Evolutionary conservation across 73 alveolate genomes (phyloP), one percentile per base, ranked within the genome.

Genomic region (Breviolum minutum): DNA sequence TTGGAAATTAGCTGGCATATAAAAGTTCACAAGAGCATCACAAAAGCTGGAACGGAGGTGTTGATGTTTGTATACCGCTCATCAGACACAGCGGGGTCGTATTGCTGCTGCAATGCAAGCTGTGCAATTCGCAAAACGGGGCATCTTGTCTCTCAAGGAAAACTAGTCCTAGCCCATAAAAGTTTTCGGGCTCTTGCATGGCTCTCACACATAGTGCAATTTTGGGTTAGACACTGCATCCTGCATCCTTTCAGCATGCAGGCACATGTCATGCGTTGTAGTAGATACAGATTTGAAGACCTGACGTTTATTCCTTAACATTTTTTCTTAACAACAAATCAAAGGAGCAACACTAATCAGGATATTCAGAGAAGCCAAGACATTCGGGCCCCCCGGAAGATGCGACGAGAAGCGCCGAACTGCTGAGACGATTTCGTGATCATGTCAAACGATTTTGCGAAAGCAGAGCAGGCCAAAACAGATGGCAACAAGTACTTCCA

Each of bases 401-500:
- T 83, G 92, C 92, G 76, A 17, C 92, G n/a, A 24, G 76, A 11
- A 29, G 19, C 19, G 92, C 24, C 92, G 16, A 61, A 61, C 92
- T 83, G 71, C 76, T 61, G 76, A 62, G 92, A 60, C 22, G 90
- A 79, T 77, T 30, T 61, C 32, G 86, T 77, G 26, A 76, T 12
- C 30, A 40, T 79, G 87, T 26, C 69, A 13, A 73, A 48, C 77
- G 97, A 91, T 2, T 24, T 70, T n/a, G 83, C 93, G 22, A 74
- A 77, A 74, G 99, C 99, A 8, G 99, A 94, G 84, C 70, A 74
- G 27, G 99, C 99, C 7, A 94, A 94, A 54, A 92, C 92, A 3
- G 99, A 94, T 48, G 99, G 99, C 82, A 94, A 94, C 99, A 94
- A 66, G 62, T 94, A 26, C 95, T 87, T 87, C 82, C 92, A 83